Evolutionary conservation across 305 asterid genomes (phyloP), one percentile per base, ranked within the genome.

Genomic region (Solanum hybrid): DNA sequence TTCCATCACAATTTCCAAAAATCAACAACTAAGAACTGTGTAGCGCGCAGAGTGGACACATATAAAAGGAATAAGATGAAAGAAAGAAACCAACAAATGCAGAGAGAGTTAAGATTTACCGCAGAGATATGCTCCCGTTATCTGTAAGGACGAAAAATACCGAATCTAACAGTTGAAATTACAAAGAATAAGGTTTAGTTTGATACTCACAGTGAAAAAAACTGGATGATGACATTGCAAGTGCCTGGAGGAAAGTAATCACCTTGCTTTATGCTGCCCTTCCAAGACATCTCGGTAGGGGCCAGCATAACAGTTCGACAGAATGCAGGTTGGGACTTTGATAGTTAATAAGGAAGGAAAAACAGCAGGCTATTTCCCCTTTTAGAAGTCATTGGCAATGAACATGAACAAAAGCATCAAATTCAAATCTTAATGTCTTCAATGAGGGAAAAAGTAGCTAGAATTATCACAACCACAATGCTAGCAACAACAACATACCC

Each of bases 371-470:
- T 79, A 39, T n/a, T 39, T 14, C 34, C 67, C 4, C 24, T 80
- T 20, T 24, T 12, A 24, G 13, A 80, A 80, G 64, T 79, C 61
- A 79, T 37, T 79, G 61, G 33, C 61, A 11, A 79, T 10, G 33
- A 0, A 79, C 85, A 79, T 36, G 57, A 79, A 79, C 61, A n/a
- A 79, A 91, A 89, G 75, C 87, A 87, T 89, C 90, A 22, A 74
- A 88, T 91, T 91, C 84, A 88, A 83, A 92, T 89, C 86, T 84
- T 35, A 81, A 84, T 77, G 86, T 76, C 90, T 92, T 93, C 69
- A 84, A 90, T 18, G 84, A 88, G 42, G 88, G 90, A 77, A 34
- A 77, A 77, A 11, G 34, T 22, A 78, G 28, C 42, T n/a, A 36
- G 40, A 79, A 37, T 12, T 36, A n/a, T 37, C 86, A 79, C 61